A percentile compares a stretch with the other conserved stretches of the same genome.
Conservation (phyloP, 176 grass and related monocot species). For the Oryza nivara region DNA sequence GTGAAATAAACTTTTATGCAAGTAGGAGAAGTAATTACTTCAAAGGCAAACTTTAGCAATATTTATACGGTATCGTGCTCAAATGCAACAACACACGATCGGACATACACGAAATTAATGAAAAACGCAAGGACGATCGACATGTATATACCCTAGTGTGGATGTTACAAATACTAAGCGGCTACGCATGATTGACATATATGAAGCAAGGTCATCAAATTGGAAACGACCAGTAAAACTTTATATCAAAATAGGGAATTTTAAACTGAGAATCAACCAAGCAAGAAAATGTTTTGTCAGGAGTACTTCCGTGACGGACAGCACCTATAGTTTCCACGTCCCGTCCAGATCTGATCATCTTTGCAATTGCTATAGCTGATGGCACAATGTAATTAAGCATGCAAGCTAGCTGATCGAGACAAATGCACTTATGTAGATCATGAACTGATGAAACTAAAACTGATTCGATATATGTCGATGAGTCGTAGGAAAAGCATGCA, state of each 20-base stretch:
- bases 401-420: slow-evolving; percentile 2
- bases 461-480: not conserved
- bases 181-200: not conserved
- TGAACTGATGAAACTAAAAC: not conserved
- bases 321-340: slow-evolving; percentile 26
- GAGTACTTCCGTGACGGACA: slow-evolving; percentile 22
- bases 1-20: slow-evolving; percentile 42
- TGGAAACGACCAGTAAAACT: slow-evolving; percentile 32
- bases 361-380: slow-evolving; percentile 1
- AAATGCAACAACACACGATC: slow-evolving; percentile 28
- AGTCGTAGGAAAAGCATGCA: no score
- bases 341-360: slow-evolving; percentile 42
- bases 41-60: slow-evolving; percentile 41
- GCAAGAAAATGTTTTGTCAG: not conserved
- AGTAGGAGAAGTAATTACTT: slow-evolving; percentile 59
- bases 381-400: slow-evolving; percentile 1
- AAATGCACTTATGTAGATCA: not conserved
- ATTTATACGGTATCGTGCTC: slow-evolving; percentile 31
- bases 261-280: not conserved
- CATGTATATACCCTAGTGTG: not conserved
- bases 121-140: not conserved
- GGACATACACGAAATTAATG: not conserved
- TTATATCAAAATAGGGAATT: not conserved
- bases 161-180: not conserved
- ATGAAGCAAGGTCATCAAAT: slow-evolving; percentile 29